phyloP scores from a whole-genome alignment of 139 green algal genomes.

The Marvania coccoides region DNA sequence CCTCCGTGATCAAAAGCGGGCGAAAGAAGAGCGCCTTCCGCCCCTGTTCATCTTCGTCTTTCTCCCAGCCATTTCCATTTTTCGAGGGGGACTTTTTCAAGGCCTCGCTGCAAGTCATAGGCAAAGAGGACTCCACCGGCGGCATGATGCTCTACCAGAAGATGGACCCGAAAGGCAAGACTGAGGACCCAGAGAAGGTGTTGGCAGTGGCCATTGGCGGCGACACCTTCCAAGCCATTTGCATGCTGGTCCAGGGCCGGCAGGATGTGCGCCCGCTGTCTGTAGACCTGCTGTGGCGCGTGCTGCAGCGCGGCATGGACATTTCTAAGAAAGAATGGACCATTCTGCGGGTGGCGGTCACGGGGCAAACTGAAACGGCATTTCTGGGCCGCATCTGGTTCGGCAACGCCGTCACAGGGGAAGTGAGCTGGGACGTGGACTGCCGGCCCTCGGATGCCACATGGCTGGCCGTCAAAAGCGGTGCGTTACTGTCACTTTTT shows the following conservation, averaged over 20 bases:
- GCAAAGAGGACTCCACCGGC: background rate
- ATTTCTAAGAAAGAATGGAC: background rate
- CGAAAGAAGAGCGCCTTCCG: no score
- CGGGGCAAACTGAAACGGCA: slow-evolving; percentile 1
- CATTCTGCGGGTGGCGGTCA: slow-evolving; percentile 15
- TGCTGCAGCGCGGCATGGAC: background rate
- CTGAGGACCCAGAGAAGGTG: background rate
- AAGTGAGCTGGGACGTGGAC: slow-evolving; percentile 22
- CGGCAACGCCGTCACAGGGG: slow-evolving; percentile 10
- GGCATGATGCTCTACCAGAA: background rate
- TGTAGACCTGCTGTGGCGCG: background rate
- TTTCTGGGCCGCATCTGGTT: slow-evolving; percentile 24
- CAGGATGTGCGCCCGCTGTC: background rate
- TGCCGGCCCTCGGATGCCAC: slow-evolving; percentile 21
- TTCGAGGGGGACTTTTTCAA: background rate
- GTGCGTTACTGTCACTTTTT: no score
- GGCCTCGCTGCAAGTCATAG: background rate
- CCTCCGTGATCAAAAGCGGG: no score
- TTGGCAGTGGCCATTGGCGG: background rate
- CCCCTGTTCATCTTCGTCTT: no score
- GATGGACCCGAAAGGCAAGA: background rate
- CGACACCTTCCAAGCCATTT: background rate
- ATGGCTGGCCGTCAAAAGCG: slow-evolving; percentile 12
- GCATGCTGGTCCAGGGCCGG: background rate
- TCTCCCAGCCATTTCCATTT: no score